Base-by-base conservation (phyloP, 2,329 filamentous ascomycete genomes). In the Colletotrichum sojae region DNA sequence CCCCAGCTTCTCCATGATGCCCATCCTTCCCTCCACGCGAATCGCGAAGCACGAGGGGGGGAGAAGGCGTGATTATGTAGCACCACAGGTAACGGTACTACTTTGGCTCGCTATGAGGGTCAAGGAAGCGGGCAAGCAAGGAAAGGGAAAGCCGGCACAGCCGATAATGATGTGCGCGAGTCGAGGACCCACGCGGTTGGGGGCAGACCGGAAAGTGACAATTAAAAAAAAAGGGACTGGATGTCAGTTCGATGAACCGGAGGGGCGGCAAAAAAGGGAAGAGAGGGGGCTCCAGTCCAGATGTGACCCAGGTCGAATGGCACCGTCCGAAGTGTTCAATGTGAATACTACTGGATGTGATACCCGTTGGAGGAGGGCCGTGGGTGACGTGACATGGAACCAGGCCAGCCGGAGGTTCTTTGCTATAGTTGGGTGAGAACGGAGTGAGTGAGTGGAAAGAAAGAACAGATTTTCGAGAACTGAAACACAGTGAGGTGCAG, bases 1-100 rank as follows among this genome's bases (percentile, higher is more conserved):
- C 66, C 66, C 66, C 45, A 69, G 43, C 43, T 61, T 69, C 63
- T 69, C 55, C 66, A 69, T 66, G 25, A 69, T 69, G 66, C 66
- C 66, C 66, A 69, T 69, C 56, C 52, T 66, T 36, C 39, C 55
- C 43, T 55, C 62, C 55, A 46, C 49, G 15, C 51, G 55, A 55
- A 57, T 39, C 62, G 62, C 62, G 49, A 49, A 49, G 16, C 4
- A 12, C 18, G 54, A 39, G 48, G 53, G 62, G 43, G 51, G 16
- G 54, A 36, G 51, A 61, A 66, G 51, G 49, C 55, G 55, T 66
- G 67, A 40, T 61, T 69, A 67, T 67, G 51, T 69, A 66, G 31
- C 10, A 36, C 31, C 31, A 8, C 31, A 36, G 31, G 31, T 36
- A 36, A 6, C 4, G 31, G 31, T 36, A 36, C 31, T 10, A 9